phyloP scores from a whole-genome alignment of 345 rosid genomes.

The Hirschfeldia incana region DNA sequence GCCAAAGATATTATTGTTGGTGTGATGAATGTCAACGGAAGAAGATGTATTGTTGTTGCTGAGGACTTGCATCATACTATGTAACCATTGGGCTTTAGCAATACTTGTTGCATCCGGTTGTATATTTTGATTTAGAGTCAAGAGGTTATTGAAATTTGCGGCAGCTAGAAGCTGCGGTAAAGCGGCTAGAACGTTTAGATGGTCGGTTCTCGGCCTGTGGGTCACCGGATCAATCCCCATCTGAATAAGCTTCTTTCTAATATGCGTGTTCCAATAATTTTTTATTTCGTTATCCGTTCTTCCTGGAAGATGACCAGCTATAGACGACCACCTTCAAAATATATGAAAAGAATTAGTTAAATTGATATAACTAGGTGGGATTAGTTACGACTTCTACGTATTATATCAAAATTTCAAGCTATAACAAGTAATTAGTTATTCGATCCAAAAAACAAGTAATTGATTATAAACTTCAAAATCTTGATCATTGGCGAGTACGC shows the following conservation, averaged over 20 bases:
- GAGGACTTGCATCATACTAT: conserved; percentile 52
- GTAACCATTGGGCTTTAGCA: conserved; percentile 56
- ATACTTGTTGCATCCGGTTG: conserved; percentile 54
- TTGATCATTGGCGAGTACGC: conserved; percentile 27
- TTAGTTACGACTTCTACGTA: conserved; percentile 26
- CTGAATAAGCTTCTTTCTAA: conserved; percentile 40
- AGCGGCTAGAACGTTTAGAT: conserved; percentile 50
- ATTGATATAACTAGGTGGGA: conserved; percentile 5
- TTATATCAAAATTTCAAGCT: conserved; percentile 5
- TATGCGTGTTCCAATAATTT: conserved; percentile 42
- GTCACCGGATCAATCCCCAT: conserved; percentile 42
- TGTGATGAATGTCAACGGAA: conserved; percentile 33
- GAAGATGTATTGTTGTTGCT: conserved; percentile 27
- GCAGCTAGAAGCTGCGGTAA: conserved; percentile 61
- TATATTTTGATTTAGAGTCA: conserved; percentile 40
- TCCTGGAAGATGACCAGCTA: conserved; percentile 45
- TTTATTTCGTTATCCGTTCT: conserved; percentile 43
- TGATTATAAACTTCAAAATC: background rate
- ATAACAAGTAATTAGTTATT: background rate
- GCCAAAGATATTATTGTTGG: conserved; percentile 31
- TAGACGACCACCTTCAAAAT: conserved; percentile 41
- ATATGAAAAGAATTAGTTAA: background rate
- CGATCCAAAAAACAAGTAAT: background rate
- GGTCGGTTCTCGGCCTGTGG: conserved; percentile 44
- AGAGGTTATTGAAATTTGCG: conserved; percentile 49